Evolutionary conservation across 1,139 yeast genomes (phyloP), one percentile per base, ranked within the genome.

Genomic region (Geotrichum reessii): DNA sequence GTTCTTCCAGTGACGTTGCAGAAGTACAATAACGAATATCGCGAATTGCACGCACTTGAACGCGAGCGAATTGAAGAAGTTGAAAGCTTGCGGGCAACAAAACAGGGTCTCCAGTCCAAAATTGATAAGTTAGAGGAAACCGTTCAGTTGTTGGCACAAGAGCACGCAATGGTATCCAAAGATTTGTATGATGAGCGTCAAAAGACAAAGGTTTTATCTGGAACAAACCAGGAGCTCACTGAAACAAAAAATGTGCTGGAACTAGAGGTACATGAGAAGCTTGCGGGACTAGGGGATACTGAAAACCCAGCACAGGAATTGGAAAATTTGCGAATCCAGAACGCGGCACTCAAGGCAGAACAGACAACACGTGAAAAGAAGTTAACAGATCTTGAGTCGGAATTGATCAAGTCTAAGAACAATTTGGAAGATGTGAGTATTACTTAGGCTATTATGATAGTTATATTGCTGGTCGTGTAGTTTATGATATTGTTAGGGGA

Each of bases 21-120:
- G 57, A 82, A 85, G 67, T 92, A 85, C 69, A 83, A 80, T 56
- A 78, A 78, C 11, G 97, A 92, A 72, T 89, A 85, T 68, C 82
- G 80, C 37, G 90, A 87, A 67, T 82, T 90, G 25, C 85, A 85
- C 69, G 77, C 81, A 47, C 73, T 81, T 27, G 97, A 92, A 67
- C 78, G 78, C 25, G 84, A 84, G 61, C 82, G 91, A 63, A 78
- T 81, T 24, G 83, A 80, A 51, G 95, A 90, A 66, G 82, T 89
- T 57, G 90, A 86, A 61, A 74, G 78, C 22, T 71, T 89, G 58
- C 79, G 86, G 60, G 71, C 80, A 2, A 42, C 54, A 12, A 40
- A 52, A 11, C 48, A 42, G 28, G 21, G 37, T 4, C 40, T 52
- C 4, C 37, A 31, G 22, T 21, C 47, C 24, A 21, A 33, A 22